Percentiles rank a stretch among this genome's conserved stretches.
phyloP scores from a whole-genome alignment of 768 basidiomycete species.

The Boletales sp. region DNA sequence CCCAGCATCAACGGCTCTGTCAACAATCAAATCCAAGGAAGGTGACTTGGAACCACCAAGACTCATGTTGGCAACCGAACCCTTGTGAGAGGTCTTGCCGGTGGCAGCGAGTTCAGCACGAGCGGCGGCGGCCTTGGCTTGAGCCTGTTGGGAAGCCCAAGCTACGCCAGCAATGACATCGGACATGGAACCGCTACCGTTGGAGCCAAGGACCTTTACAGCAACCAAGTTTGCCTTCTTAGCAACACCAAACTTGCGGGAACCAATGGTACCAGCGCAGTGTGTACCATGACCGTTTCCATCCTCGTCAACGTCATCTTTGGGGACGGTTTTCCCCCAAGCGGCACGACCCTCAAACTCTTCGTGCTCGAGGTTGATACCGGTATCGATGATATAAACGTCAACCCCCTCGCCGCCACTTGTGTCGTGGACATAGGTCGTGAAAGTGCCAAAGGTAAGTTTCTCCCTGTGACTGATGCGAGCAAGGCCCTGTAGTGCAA shows the following conservation, averaged over 20 bases:
- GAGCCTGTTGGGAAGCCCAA: slow-evolving; percentile 63
- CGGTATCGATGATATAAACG: slow-evolving; percentile 85
- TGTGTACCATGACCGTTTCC: slow-evolving; percentile 96
- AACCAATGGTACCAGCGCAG: slow-evolving; percentile 96
- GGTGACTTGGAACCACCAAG: slow-evolving; percentile 93
- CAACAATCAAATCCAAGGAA: slow-evolving; percentile 80
- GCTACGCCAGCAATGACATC: slow-evolving; percentile 88
- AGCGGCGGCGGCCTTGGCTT: slow-evolving; percentile 55
- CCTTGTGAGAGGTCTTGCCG: slow-evolving; percentile 83
- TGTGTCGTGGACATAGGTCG: slow-evolving; percentile 67
- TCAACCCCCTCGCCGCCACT: slow-evolving; percentile 91
- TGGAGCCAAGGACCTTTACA: slow-evolving; percentile 92
- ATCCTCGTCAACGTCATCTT: slow-evolving; percentile 80
- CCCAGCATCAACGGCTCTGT: slow-evolving; percentile 77
- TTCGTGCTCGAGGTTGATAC: slow-evolving; percentile 80
- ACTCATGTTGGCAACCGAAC: slow-evolving; percentile 96
- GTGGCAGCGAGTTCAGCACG: slow-evolving; percentile 64
- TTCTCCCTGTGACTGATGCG: slow-evolving; percentile 84
- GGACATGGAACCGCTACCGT: slow-evolving; percentile 92
- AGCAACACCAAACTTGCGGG: slow-evolving; percentile 89
- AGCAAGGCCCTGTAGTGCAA: slow-evolving; percentile 73
- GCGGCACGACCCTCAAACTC: slow-evolving; percentile 87
- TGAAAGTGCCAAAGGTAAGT: slow-evolving; percentile 80
- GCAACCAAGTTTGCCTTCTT: slow-evolving; percentile 88
- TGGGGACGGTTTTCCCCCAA: slow-evolving; percentile 93